phyloP scores from a whole-genome alignment of 805 yeast genomes.

The Ogataea paradorogensis region DNA sequence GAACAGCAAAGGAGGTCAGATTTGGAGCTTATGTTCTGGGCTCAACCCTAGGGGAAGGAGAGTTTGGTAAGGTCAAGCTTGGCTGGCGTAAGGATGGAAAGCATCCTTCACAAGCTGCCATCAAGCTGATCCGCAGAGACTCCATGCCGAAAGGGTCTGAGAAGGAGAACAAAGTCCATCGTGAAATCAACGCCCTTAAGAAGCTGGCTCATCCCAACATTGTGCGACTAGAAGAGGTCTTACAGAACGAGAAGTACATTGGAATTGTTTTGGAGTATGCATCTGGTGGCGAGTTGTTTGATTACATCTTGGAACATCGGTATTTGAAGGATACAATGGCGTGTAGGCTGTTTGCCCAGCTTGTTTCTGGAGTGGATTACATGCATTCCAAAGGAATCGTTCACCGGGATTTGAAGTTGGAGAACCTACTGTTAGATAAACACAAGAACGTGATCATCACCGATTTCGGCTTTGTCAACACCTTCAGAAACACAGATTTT shows the following conservation, averaged over 20 bases:
- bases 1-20: conserved; percentile 62
- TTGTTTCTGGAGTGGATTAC: conserved; percentile 91
- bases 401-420: conserved; percentile 75
- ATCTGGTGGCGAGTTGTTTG: conserved; percentile 95
- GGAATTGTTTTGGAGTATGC: conserved; percentile 97
- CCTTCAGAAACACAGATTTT: conserved; percentile 66
- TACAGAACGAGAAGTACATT: conserved; percentile 90
- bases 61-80: conserved; percentile 93
- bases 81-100: conserved; percentile 91
- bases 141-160: conserved; percentile 84
- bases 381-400: conserved; percentile 78
- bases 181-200: conserved; percentile 90
- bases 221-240: conserved; percentile 84
- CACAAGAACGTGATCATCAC: conserved; percentile 83
- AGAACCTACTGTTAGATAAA: conserved; percentile 73
- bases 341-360: conserved; percentile 84
- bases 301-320: conserved; percentile 82
- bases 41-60: conserved; percentile 95
- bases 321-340: conserved; percentile 85
- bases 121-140: conserved; percentile 85
- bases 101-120: conserved; percentile 84
- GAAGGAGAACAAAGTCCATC: conserved; percentile 81
- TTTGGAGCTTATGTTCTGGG: conserved; percentile 92
- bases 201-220: conserved; percentile 90
- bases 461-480: conserved; percentile 94